Evolutionary conservation across 805 yeast genomes (phyloP).

Genomic region (Priceomyces carsonii): DNA sequence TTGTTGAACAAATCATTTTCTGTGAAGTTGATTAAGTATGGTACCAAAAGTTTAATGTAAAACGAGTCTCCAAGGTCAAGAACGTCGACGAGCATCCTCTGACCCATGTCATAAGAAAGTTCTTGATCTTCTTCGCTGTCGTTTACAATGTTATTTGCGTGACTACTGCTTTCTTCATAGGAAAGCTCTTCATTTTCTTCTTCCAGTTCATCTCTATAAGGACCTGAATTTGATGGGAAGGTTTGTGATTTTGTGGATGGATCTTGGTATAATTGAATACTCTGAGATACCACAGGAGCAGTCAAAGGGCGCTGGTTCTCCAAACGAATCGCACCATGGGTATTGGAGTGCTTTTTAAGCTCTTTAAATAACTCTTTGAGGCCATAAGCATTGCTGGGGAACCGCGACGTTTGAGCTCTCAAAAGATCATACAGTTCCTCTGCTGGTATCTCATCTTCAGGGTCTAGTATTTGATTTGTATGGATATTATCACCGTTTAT

Average conservation of each 20-base stretch:
- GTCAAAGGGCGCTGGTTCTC: constrained; percentile 13
- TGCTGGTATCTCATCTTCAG: neutral
- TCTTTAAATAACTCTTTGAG: constrained; percentile 32
- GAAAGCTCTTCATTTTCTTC: constrained; percentile 3
- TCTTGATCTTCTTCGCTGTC: too few relatives aligned
- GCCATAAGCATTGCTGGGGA: constrained; percentile 30
- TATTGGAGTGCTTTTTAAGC: constrained; percentile 26
- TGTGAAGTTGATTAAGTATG: constrained; percentile 14
- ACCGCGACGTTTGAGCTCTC: neutral
- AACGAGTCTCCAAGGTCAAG: constrained; percentile 1
- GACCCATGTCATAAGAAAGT: neutral
- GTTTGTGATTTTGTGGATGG: constrained; percentile 3
- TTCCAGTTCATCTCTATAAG: constrained; percentile 1
- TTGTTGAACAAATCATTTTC: constrained; percentile 11
- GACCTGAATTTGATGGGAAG: constrained; percentile 6
- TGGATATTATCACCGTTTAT: constrained; percentile 1
- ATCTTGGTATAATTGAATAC: neutral
- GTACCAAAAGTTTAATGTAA: constrained; percentile 13
- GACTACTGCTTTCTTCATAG: neutral
- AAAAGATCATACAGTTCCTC: neutral
- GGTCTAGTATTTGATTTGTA: constrained; percentile 1
- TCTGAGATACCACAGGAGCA: constrained; percentile 10
- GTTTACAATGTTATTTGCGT: too few relatives aligned
- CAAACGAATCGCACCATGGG: constrained; percentile 10
- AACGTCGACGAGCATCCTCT: neutral